Conservation (phyloP, 2,329 filamentous ascomycete genomes). For the Claviceps capensis region DNA sequence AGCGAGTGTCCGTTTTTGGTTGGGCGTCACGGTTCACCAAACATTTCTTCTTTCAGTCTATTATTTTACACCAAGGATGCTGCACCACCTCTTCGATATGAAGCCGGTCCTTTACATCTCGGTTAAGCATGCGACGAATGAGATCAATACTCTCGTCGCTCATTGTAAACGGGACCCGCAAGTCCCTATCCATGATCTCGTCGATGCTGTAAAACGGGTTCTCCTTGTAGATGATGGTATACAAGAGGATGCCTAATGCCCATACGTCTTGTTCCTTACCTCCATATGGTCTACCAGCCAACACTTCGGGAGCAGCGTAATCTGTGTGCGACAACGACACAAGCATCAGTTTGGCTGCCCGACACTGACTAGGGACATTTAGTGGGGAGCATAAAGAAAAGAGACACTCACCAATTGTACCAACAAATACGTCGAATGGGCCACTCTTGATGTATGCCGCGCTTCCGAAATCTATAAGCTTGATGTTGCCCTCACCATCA, state of each 20-base stretch:
- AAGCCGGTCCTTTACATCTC: conserved; percentile 69
- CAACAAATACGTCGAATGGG: conserved; percentile 97
- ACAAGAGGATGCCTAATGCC: conserved; percentile 91
- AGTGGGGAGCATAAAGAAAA: not conserved
- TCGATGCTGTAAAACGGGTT: conserved; percentile 99
- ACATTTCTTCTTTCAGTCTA: conserved; percentile 1
- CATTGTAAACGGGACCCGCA: conserved; percentile 78
- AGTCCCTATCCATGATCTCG: conserved; percentile 95
- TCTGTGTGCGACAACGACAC: conserved; percentile 38
- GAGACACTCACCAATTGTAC: conserved; percentile 75
- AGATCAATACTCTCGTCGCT: conserved; percentile 89
- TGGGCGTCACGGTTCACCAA: not conserved
- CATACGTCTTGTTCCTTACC: conserved; percentile 98
- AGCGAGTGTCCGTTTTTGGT: not conserved
- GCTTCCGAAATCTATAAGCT: conserved; percentile 95
- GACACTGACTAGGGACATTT: not conserved
- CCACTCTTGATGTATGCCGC: conserved; percentile 97
- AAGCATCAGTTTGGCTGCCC: not conserved
- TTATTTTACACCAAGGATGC: conserved; percentile 59
- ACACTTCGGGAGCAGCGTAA: conserved; percentile 95
- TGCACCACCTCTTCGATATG: conserved; percentile 80
- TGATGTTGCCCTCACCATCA: conserved; percentile 89
- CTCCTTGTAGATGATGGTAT: conserved; percentile 99
- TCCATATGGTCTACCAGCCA: conserved; percentile 80
- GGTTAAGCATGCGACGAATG: conserved; percentile 81